Base-by-base conservation (phyloP, 495 filamentous ascomycete species). In the Aspergillus nidulans region DNA sequence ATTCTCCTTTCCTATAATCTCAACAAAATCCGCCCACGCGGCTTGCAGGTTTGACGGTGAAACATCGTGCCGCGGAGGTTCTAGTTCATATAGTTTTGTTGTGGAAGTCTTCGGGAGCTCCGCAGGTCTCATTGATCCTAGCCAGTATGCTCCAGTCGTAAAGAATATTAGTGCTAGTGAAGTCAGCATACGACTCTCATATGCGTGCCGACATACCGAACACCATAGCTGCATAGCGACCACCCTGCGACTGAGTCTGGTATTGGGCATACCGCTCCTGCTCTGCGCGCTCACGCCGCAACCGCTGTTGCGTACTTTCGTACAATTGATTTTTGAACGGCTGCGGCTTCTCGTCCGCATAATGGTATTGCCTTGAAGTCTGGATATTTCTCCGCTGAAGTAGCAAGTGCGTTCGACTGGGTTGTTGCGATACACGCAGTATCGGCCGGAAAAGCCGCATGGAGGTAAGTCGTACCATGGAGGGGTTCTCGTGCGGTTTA, bases 1-100 rank as follows among this genome's bases (percentile, higher is more conserved):
- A 68, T 97, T 85, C 25, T 91, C 88, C 53, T 81, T 75, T 47
- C 95, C 94, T 8, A 97, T 80, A 18, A 98, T 87, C 24, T 81
- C 79, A 38, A 85, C 84, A 63, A 97, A 92, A 68, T 98, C 94
- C 5, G 86, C 76, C 94, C 95, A 98, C 3, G 92, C 90, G 8
- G 95, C 90, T 73, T 97, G 86, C 36, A 97, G 81, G 62, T 92
- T 94, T 16, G 82, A 76, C 47, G 79, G 81, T 26, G 84, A 80
- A 44, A 83, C 78, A 62, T 96, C 83, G 65, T 95, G 89, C 54
- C 75, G 72, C 0, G 87, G 88, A 0, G 83, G 70, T 5, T 70
- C 75, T 20, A 85, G 71, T 23, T 80, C 75, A 38, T 68, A 66
- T 18, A 97, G 82, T 5, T 87, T 79, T 1, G 81, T 72, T n/a